Evolutionary conservation across 306 rosid genomes (phyloP).

Genomic region (Quercus gilva): DNA sequence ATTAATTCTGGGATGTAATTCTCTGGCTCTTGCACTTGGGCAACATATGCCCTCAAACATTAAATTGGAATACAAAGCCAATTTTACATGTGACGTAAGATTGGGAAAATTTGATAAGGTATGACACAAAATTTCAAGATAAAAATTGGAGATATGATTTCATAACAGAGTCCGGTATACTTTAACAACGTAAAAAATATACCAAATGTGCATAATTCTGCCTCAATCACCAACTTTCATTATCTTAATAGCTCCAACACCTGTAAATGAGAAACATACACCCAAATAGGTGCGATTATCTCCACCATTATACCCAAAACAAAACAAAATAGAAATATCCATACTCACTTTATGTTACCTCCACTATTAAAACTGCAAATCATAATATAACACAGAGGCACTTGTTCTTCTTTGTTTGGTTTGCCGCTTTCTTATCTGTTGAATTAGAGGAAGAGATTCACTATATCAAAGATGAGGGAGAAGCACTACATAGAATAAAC

Average conservation of each 20-base stretch:
- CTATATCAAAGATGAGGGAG: conserved; percentile 1
- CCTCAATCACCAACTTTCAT: conserved; percentile 22
- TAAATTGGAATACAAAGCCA: not conserved
- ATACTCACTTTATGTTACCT: conserved; percentile 29
- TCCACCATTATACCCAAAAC: not conserved
- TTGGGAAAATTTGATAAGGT: not conserved
- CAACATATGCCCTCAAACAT: not conserved
- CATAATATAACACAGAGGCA: conserved; percentile 78
- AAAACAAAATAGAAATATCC: not conserved
- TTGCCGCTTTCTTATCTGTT: conserved; percentile 73
- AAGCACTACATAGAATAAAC: conserved; percentile 4
- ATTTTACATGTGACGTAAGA: not conserved
- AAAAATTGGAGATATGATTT: conserved; percentile 1
- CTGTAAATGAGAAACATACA: conserved; percentile 10
- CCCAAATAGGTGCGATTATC: not conserved
- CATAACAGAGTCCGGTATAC: not conserved
- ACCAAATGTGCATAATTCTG: not conserved
- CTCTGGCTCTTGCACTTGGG: not conserved
- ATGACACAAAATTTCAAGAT: not conserved
- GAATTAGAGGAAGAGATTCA: conserved; percentile 3
- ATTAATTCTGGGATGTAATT: not conserved
- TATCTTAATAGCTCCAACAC: conserved; percentile 27
- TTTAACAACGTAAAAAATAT: not conserved
- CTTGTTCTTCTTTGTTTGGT: conserved; percentile 46
- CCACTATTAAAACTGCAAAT: conserved; percentile 26